Evolutionary conservation across 805 yeast species (phyloP), one percentile per base, ranked within the genome.

Genomic region (Vanderwaltozyma verrucispora): DNA sequence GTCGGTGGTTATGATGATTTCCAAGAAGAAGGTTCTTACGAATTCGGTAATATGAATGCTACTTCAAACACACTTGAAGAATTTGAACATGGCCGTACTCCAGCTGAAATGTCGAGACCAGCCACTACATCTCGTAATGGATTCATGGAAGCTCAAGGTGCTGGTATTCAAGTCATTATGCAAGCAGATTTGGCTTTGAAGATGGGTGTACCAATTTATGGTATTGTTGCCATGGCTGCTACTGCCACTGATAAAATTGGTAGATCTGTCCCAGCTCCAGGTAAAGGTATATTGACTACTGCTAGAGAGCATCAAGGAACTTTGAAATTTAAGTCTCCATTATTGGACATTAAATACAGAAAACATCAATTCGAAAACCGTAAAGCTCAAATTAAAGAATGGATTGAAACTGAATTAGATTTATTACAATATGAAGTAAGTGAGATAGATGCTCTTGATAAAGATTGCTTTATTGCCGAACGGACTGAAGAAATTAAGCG

Each of bases 1-100:
- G 96, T 89, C 53, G 99, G 99, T 74, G 99, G 99, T 68, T 87
- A 84, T 63, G 99, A 92, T 70, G 99, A 92, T 59, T 88, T 92
- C 89, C 95, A 87, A 67, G 98, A 92, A 68, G 98, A 92, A 68
- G 96, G 97, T 51, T 87, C 96, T 42, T 82, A 77, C 56, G 99
- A 92, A 66, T 92, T 92, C 65, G 98, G 85, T 54, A 92, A 92
- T 71, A 92, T 92, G 99, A 88, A 88, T 56, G 98, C 98, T 33
- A 92, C 99, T 32, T 82, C 96, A 23, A 86, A 89, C 67, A 71
- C 96, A 20, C 58, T 75, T 42, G 85, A 79, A 42, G 99, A 92
- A 68, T 71, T 81, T 50, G 95, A 75, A 35, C 92, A 85, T 49
- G 99, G 99, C 48, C 85, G 99, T 71, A 85, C 96, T 36, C 97